Conservation (phyloP, 331 rosid species). For the Stylosanthes scabra region DNA sequence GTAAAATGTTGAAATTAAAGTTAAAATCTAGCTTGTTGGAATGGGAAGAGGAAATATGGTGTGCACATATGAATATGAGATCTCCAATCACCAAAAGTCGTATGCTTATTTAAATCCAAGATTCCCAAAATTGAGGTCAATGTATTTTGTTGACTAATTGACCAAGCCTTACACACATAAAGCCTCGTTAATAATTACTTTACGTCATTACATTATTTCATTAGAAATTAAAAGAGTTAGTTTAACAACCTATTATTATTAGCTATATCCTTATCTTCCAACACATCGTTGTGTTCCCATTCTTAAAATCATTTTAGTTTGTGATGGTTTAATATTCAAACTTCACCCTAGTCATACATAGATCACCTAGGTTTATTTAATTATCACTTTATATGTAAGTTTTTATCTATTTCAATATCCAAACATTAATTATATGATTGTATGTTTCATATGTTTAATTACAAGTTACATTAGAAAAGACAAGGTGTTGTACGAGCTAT, state of each 20-base stretch:
- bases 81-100: too few relatives aligned
- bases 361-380: too few relatives aligned
- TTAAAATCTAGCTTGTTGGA: too few relatives aligned
- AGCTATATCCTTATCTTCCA: neutral
- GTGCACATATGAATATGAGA: too few relatives aligned
- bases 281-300: neutral
- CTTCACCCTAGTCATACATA: too few relatives aligned
- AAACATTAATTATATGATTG: neutral
- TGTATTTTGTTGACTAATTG: neutral
- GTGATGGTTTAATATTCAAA: neutral
- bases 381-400: neutral
- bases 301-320: neutral
- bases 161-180: neutral
- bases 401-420: neutral
- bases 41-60: too few relatives aligned
- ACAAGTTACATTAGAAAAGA: too few relatives aligned
- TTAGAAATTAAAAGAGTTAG: neutral
- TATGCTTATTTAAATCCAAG: neutral
- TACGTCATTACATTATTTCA: neutral
- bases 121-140: neutral
- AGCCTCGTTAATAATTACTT: neutral
- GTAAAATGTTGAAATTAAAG: too few relatives aligned
- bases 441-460: too few relatives aligned
- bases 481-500: neutral
- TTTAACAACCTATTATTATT: neutral